phyloP scores from a whole-genome alignment of 441 rosid genomes.

The Populus hybrid region DNA sequence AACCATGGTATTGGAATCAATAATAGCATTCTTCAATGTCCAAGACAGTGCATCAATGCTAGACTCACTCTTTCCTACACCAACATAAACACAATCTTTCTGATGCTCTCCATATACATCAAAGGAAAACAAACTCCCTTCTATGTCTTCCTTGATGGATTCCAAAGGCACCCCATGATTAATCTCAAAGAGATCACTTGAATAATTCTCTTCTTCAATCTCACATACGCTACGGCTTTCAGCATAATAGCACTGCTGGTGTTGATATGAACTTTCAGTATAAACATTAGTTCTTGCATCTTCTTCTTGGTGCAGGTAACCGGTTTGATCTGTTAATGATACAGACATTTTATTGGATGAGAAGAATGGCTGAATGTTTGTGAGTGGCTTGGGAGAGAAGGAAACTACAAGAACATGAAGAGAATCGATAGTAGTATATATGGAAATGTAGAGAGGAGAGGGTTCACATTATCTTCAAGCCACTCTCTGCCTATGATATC shows the following conservation, averaged over 20 bases:
- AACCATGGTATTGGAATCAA: conserved; percentile 34
- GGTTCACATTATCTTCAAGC: neutral
- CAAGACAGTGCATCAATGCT: conserved; percentile 77
- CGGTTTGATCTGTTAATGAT: neutral
- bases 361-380: neutral
- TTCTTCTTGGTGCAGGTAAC: neutral
- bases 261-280: neutral
- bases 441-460: neutral
- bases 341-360: conserved; percentile 12
- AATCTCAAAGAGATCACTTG: conserved; percentile 24
- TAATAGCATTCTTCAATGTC: conserved; percentile 45
- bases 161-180: conserved; percentile 9
- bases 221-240: conserved; percentile 22
- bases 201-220: conserved; percentile 39
- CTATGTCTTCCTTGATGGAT: conserved; percentile 33
- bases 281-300: neutral
- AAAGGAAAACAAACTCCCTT: conserved; percentile 37
- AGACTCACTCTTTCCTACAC: conserved; percentile 70
- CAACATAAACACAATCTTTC: conserved; percentile 54
- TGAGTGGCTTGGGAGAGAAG: neutral
- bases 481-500: no score
- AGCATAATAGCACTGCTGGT: neutral
- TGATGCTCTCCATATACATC: conserved; percentile 16
- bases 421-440: no score
- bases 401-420: neutral